These are phyloP conservation scores for Phytopythium kandeliae DNA, from an alignment of 352 stramenopile genomes.

Conservation along the genomic window DNA sequence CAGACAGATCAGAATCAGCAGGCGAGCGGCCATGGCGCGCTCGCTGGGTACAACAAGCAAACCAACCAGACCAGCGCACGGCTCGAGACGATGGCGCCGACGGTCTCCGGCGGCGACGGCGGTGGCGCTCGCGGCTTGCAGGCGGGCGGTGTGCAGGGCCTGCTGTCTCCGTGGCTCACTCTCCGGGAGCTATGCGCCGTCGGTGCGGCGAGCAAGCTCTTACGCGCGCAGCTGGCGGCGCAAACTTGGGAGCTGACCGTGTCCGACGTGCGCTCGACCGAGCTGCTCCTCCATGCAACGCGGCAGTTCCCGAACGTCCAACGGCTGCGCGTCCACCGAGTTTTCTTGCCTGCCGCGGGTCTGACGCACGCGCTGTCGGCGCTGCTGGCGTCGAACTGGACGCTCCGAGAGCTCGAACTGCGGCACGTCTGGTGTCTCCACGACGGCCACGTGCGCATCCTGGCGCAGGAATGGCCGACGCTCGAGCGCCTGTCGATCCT, in stretches of 20 bases:
- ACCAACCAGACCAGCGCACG: no score
- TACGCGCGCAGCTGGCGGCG: constrained; percentile 18
- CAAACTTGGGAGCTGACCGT: constrained; percentile 41
- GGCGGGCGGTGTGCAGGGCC: constrained; percentile 22
- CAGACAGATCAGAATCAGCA: background rate
- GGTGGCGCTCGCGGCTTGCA: constrained; percentile 3
- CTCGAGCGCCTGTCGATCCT: constrained; percentile 42
- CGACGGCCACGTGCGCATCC: constrained; percentile 35
- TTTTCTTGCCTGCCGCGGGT: constrained; percentile 19
- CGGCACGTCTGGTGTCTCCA: constrained; percentile 37
- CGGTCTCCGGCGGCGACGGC: background rate
- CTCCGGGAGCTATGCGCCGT: constrained; percentile 33
- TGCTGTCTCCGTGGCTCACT: constrained; percentile 43
- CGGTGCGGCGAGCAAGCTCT: constrained; percentile 19
- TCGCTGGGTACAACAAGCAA: constrained; percentile 1
- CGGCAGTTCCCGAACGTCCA: constrained; percentile 36
- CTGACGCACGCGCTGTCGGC: constrained; percentile 28
- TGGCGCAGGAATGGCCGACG: constrained; percentile 22
- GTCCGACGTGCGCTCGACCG: constrained; percentile 18
- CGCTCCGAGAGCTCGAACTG: constrained; percentile 39
- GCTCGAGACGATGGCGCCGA: no score
- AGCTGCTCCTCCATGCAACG: constrained; percentile 17
- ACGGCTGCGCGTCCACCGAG: constrained; percentile 26
- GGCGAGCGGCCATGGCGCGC: no score
- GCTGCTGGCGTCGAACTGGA: constrained; percentile 18